Conservation (phyloP, 1,284 basidiomycete species). For the Hemileia vastatrix region DNA sequence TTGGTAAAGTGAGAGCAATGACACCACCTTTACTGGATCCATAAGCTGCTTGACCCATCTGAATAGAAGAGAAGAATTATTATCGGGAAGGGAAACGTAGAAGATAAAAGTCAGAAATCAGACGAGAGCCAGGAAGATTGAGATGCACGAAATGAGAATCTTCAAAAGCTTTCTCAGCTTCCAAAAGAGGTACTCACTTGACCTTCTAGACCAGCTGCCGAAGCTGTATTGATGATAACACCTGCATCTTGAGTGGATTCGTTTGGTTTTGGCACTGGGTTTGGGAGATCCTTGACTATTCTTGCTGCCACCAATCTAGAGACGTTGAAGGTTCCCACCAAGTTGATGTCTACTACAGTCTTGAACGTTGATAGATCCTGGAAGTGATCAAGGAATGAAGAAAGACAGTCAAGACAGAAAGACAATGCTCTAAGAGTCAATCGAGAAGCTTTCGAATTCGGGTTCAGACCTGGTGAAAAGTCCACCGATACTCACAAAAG, state of each 20-base stretch:
- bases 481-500: constrained; percentile 28
- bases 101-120: background rate
- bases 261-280: constrained; percentile 27
- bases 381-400: too few relatives aligned
- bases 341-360: constrained; percentile 40
- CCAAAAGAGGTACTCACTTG: constrained; percentile 28
- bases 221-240: constrained; percentile 44
- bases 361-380: constrained; percentile 38
- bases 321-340: constrained; percentile 44
- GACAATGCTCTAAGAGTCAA: too few relatives aligned
- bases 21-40: constrained; percentile 42
- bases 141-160: background rate
- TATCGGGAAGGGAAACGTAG: too few relatives aligned
- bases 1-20: constrained; percentile 39
- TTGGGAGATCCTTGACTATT: constrained; percentile 32
- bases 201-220: constrained; percentile 43
- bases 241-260: constrained; percentile 33
- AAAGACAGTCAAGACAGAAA: too few relatives aligned
- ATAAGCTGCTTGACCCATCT: constrained; percentile 43
- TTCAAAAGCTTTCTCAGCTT: background rate
- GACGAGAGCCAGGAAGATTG: background rate
- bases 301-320: constrained; percentile 40
- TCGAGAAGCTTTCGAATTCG: background rate
- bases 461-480: background rate
- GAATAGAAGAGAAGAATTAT: background rate